phyloP scores from a whole-genome alignment of 2,329 filamentous ascomycete genomes.

The Ascosphaera aggregata region DNA sequence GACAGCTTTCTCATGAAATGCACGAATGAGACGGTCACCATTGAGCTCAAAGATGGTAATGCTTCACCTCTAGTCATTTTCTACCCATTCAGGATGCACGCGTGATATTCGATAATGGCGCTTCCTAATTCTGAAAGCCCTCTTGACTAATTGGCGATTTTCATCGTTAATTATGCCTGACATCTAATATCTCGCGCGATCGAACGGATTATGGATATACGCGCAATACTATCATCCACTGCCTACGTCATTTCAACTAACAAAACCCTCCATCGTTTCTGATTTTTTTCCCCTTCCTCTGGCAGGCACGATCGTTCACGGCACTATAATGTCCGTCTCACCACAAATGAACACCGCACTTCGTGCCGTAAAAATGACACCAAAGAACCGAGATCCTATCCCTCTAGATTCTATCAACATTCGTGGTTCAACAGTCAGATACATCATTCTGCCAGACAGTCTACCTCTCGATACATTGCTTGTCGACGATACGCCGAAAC shows the following conservation, averaged over 20 bases:
- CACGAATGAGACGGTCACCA: constrained; percentile 92
- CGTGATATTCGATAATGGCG: too few species aligned
- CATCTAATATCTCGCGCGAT: too few species aligned
- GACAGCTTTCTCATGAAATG: constrained; percentile 96
- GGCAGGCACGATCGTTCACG: constrained; percentile 78
- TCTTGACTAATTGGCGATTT: too few species aligned
- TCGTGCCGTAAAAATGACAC: constrained; percentile 90
- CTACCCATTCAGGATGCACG: too few species aligned
- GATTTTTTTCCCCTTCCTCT: neutral
- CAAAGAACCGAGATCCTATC: constrained; percentile 66
- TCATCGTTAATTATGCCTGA: too few species aligned
- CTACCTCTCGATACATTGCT: constrained; percentile 85
- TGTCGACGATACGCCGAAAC: constrained; percentile 91
- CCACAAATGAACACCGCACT: constrained; percentile 98
- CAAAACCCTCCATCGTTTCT: constrained; percentile 1
- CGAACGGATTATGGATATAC: too few species aligned
- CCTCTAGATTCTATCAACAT: constrained; percentile 90
- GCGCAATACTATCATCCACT: too few species aligned
- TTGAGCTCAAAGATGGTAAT: constrained; percentile 93
- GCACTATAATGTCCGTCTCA: constrained; percentile 88
- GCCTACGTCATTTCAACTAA: neutral
- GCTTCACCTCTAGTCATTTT: constrained; percentile 2
- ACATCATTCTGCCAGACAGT: constrained; percentile 89
- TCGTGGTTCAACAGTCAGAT: constrained; percentile 84
- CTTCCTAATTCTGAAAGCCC: too few species aligned